Conservation (phyloP, 805 yeast genomes). For the Metschnikowia shivogae region DNA sequence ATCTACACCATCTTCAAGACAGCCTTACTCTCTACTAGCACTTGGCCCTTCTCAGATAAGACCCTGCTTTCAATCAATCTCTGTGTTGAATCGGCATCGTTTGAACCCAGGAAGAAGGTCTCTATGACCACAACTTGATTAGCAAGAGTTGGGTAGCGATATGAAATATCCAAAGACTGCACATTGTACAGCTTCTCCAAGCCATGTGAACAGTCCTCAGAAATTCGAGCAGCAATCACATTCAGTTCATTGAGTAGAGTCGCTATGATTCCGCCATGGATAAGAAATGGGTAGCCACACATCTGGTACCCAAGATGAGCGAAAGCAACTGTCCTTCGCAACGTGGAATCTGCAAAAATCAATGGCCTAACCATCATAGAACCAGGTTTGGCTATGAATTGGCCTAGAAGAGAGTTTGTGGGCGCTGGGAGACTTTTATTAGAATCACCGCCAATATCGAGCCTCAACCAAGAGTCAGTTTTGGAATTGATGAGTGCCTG, state of each 20-base stretch:
- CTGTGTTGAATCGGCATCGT: constrained; percentile 18
- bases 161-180: constrained; percentile 45
- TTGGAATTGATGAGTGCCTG: constrained; percentile 36
- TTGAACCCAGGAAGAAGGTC: constrained; percentile 32
- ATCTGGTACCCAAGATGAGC: constrained; percentile 73
- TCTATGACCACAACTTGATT: constrained; percentile 70
- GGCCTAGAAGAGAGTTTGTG: constrained; percentile 21
- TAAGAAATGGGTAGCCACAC: constrained; percentile 82
- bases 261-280: constrained; percentile 87
- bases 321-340: constrained; percentile 59
- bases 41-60: constrained; percentile 48
- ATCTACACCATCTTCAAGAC: background rate
- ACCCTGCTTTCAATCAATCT: constrained; percentile 48
- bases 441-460: background rate
- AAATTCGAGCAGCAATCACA: constrained; percentile 49
- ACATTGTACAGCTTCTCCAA: constrained; percentile 40
- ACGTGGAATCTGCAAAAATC: constrained; percentile 53
- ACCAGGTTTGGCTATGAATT: constrained; percentile 68
- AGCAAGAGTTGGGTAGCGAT: constrained; percentile 71
- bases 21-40: constrained; percentile 45
- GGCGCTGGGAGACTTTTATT: background rate
- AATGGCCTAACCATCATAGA: constrained; percentile 74
- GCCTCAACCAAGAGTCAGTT: background rate
- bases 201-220: constrained; percentile 24
- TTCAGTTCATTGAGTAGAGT: constrained; percentile 74